phyloP scores from a whole-genome alignment of 2,329 filamentous ascomycete genomes.

The Dothideomycetes sp. region DNA sequence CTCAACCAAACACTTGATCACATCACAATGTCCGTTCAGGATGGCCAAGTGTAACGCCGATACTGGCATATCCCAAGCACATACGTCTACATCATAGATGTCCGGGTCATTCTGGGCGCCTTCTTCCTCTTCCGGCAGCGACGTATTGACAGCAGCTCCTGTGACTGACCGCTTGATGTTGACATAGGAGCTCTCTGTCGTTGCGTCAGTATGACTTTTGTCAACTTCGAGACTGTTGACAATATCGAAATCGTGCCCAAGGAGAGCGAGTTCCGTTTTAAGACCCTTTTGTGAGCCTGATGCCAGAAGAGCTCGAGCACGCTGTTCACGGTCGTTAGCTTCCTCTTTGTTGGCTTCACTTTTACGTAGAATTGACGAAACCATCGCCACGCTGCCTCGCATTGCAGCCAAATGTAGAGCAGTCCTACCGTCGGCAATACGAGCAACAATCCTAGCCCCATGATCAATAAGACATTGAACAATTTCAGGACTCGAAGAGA shows the following conservation, averaged over 20 bases:
- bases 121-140: constrained; percentile 40
- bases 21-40: constrained; percentile 57
- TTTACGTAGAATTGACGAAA: constrained; percentile 62
- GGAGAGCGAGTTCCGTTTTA: constrained; percentile 20
- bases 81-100: constrained; percentile 66
- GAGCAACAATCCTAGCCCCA: constrained; percentile 62
- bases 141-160: constrained; percentile 36
- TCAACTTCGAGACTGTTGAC: constrained; percentile 27
- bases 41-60: constrained; percentile 75
- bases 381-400: constrained; percentile 58
- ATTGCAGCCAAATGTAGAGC: constrained; percentile 74
- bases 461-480: constrained; percentile 63
- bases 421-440: constrained; percentile 70
- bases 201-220: too few relatives aligned
- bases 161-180: too few relatives aligned
- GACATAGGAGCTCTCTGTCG: constrained; percentile 62
- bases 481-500: constrained; percentile 58
- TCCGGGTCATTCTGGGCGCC: constrained; percentile 62
- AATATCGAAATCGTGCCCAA: constrained; percentile 34
- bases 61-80: constrained; percentile 70
- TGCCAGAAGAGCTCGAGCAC: constrained; percentile 30
- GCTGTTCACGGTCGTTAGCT: constrained; percentile 51
- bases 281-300: constrained; percentile 31
- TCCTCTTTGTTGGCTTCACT: constrained; percentile 65
- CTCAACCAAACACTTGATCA: constrained; percentile 58